Base-by-base conservation (phyloP, 495 filamentous ascomycete species). In the Penicillium samsonianum region DNA sequence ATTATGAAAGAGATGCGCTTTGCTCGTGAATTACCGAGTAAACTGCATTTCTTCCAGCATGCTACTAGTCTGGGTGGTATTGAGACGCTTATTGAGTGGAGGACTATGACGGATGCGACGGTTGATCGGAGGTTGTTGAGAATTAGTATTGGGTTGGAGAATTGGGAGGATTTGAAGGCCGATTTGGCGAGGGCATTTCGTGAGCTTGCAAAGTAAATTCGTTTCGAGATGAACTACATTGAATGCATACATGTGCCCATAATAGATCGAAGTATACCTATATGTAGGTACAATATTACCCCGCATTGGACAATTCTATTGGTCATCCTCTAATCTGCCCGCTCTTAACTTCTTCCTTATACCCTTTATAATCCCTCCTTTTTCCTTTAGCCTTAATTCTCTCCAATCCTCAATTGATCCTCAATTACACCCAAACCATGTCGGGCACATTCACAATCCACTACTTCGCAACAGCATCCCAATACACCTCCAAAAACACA, bases 41-140 rank as follows among this genome's bases (percentile, higher is more conserved):
- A 89, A 74, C 68, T 97, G 66, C 57, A 80, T 25, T 81, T 92
- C 50, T 98, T 97, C 78, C 90, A 96, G 61, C 94, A 98, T 80
- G 92, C 94, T 7, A 98, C 94, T 16, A 92, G 88, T 70, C 73
- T 98, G 6, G 94, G 94, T 4, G 91, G 93, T 2, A 91, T 98
- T 10, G 94, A 98, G 83, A 91, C 88, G 61, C 74, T 97, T 80
- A 89, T 98, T 65, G 80, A 65, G 68, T 79, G 69, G 80, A 74
- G 64, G 53, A 83, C 88, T 23, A 93, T 98, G 92, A 86, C 82
- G 52, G 94, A 98, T 78, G 47, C 70, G 14, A 77, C 59, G 10
- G 87, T 91, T 51, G 91, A 96, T 69, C 82, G 77, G 62, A 74
- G 83, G 61, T 68, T 98, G 67, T 66, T 96, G 70, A 79, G 94